Base-by-base conservation (phyloP, 2,329 filamentous ascomycete genomes). In the Fusarium mexicanum region DNA sequence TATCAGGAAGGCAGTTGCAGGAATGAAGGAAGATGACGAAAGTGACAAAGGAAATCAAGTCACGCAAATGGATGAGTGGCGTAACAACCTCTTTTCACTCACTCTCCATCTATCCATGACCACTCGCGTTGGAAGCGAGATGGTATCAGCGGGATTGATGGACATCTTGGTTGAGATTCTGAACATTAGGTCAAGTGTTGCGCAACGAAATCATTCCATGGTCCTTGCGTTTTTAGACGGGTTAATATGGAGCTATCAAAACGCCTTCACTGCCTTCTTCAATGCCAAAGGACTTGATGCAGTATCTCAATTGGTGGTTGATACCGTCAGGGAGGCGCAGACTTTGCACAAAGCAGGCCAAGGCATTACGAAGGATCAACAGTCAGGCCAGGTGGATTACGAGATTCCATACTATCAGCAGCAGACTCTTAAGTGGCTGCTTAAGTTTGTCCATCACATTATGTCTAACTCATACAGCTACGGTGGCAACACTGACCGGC, bases 361-460 rank as follows among this genome's bases (percentile, higher is more conserved):
- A 64, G 94, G 94, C 18, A 94, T 96, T 71, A 89, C 90, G 12
- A 83, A 87, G 17, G 86, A 91, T 58, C 84, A 87, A 60, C 94
- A 93, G 82, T 97, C 95, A 16, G 91, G 92, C 64, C 89, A 93
- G 33, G 94, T 97, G 50, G 97, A 99, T 83, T 99, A 98, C 80
- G 90, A 94, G 78, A 95, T 98, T 61, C 94, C 95, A 0, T 98
- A 94, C 81, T 94, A 95, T 80, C 93, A 97, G 76, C 96, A 98
- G 80, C 94, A 98, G 81, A 96, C 94, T 24, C 87, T 99, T 37
- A 95, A 97, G 79, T 97, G 94, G 91, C 87, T 98, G 50, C 92
- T 99, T 82, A 98, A 98, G 82, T 98, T 98, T 80, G 93, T 98
- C 72, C 95, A 98, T 77, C 95, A 98, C 81, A 92, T 98, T 85